Conservation (phyloP, 805 yeast genomes). For the Kregervanrija pseudodelftensis region DNA sequence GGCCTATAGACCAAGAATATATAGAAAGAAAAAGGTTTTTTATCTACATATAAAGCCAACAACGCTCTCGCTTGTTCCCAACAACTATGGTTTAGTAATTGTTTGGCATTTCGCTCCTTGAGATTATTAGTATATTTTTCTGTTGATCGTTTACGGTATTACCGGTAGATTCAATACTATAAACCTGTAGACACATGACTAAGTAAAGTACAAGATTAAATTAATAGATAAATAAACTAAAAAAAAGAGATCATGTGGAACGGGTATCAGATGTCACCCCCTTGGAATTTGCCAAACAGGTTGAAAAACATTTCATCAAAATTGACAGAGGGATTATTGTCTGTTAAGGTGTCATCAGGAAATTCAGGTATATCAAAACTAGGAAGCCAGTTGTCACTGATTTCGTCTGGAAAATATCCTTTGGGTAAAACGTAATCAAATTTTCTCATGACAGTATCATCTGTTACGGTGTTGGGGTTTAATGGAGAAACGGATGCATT, state of each 20-base stretch:
- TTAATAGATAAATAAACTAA: background rate
- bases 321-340: no score
- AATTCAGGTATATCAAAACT: slow-evolving; percentile 14
- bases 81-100: no score
- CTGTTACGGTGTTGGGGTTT: slow-evolving; percentile 1
- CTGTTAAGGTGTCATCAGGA: slow-evolving; percentile 1
- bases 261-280: background rate
- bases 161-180: background rate
- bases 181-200: background rate
- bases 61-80: no score
- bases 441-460: slow-evolving; percentile 3
- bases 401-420: slow-evolving; percentile 8
- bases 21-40: no score
- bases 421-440: background rate
- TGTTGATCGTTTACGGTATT: no score
- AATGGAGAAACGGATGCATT: no score
- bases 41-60: no score
- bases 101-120: no score
- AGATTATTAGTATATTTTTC: no score
- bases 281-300: no score
- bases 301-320: no score
- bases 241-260: background rate
- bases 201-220: background rate
- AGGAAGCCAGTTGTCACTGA: slow-evolving; percentile 20
- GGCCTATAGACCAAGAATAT: no score